Conservation (phyloP, 148 eudicot species). For the Chenopodium quinoa region DNA sequence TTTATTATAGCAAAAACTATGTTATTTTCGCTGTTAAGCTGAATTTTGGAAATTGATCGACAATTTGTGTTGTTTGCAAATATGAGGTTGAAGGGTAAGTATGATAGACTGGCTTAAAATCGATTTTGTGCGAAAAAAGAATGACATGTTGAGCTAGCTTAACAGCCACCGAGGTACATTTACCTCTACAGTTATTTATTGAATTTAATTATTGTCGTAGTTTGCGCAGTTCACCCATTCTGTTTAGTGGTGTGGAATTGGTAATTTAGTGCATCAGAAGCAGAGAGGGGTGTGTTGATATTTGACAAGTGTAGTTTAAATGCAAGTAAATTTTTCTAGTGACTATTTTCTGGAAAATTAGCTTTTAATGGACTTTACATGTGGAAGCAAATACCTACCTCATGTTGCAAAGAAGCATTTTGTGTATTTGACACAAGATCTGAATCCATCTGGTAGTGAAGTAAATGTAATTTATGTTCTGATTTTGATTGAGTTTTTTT, state of each 20-base stretch:
- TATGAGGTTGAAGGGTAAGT: no score
- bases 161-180: no score
- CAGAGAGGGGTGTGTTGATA: not conserved
- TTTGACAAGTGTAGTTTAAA: not conserved
- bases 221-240: not conserved
- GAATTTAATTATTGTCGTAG: not conserved
- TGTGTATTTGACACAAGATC: slow-evolving; percentile 5
- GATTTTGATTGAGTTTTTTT: not conserved
- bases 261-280: not conserved
- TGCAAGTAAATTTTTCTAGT: not conserved
- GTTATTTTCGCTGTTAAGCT: not conserved
- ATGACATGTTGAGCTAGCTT: no score
- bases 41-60: not conserved
- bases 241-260: not conserved
- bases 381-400: not conserved
- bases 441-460: not conserved
- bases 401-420: not conserved
- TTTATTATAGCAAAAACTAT: not conserved
- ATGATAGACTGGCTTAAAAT: no score
- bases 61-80: not conserved
- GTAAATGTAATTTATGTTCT: not conserved
- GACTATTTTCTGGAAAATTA: not conserved
- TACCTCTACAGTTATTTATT: not conserved
- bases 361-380: not conserved
- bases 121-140: no score